Conservation (phyloP, 257 asterid species). For the Solanum appendiculatum region DNA sequence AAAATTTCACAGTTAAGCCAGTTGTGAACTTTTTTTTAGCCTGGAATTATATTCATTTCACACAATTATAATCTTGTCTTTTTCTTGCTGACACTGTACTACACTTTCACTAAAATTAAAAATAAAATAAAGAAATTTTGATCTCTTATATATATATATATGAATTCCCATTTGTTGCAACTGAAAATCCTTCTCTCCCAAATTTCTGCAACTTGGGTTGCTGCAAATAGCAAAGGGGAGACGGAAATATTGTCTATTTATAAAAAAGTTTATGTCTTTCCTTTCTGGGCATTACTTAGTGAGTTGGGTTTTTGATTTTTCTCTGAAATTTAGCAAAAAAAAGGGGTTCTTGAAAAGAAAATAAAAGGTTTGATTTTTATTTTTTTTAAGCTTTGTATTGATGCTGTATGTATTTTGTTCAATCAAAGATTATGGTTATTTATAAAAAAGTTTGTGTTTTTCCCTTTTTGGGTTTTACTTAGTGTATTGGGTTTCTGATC, state of each 20-base stretch:
- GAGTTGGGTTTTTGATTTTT: neutral
- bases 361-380: neutral
- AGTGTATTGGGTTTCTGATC: neutral
- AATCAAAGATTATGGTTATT: neutral
- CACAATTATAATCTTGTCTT: neutral
- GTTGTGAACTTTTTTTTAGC: slow-evolving; percentile 13
- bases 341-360: neutral
- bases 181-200: neutral
- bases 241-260: neutral
- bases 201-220: neutral
- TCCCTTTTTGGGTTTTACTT: neutral
- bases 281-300: neutral
- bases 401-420: neutral
- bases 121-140: neutral
- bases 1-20: slow-evolving; percentile 4
- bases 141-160: neutral
- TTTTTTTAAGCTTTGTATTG: neutral
- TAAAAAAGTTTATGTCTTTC: neutral
- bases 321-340: neutral
- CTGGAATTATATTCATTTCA: slow-evolving; percentile 1
- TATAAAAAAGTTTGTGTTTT: neutral
- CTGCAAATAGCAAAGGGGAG: neutral
- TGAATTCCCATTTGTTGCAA: neutral
- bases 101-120: neutral
- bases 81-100: neutral